These are phyloP conservation scores for Dacryopinax spathularia DNA, from an alignment of 768 basidiomycete genomes.

Conservation along the genomic window DNA sequence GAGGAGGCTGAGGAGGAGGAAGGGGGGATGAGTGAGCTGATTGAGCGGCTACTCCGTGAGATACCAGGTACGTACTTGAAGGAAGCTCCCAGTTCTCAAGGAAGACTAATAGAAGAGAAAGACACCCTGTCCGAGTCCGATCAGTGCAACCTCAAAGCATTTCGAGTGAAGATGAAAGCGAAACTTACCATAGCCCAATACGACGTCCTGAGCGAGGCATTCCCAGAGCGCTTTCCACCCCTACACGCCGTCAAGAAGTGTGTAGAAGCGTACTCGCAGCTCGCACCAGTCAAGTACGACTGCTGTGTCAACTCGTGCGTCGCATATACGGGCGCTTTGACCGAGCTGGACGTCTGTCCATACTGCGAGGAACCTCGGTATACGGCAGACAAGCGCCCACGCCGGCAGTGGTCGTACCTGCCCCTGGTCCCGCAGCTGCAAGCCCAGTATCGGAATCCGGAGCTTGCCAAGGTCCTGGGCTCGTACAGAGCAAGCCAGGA, in stretches of 20 bases:
- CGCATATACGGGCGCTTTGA: slow-evolving; percentile 25
- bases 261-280: no score
- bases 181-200: background rate
- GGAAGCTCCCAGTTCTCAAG: no score
- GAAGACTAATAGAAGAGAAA: no score
- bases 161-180: background rate
- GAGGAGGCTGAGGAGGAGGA: no score
- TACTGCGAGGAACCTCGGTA: slow-evolving; percentile 25
- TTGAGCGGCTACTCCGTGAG: no score
- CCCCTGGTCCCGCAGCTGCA: slow-evolving; percentile 28
- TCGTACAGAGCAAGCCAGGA: slow-evolving; percentile 17
- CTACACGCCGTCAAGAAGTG: no score
- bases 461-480: slow-evolving; percentile 16
- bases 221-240: no score
- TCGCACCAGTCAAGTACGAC: no score
- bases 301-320: slow-evolving; percentile 34
- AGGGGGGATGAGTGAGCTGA: no score
- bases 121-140: background rate
- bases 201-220: no score
- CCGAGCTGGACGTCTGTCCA: slow-evolving; percentile 22
- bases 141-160: background rate
- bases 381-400: slow-evolving; percentile 15
- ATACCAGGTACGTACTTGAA: no score
- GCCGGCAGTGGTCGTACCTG: slow-evolving; percentile 25
- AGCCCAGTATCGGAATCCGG: slow-evolving; percentile 15